Base-by-base conservation (phyloP, 2,329 filamentous ascomycete genomes). In the Arthroderma uncinatum region DNA sequence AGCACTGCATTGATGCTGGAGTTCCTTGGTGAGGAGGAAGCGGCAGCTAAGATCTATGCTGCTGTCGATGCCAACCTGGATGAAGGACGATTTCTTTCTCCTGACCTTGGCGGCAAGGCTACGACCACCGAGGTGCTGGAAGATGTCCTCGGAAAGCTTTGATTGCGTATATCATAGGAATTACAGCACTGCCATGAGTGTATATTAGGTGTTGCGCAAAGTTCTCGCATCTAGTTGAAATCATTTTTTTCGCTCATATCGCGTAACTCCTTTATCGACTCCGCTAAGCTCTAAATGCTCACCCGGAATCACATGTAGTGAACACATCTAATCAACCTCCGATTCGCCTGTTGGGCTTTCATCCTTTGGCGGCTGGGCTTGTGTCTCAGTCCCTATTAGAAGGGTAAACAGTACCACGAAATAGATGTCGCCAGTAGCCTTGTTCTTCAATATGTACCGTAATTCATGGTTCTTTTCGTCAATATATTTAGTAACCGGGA, bases 1-100 rank as follows among this genome's bases (percentile, higher is more conserved):
- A 93, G 87, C 73, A 86, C 90, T 14, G 93, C 87, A 34, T 79
- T 96, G 61, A 97, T 98, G 93, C 79, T 98, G 63, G 92, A 97
- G 78, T 98, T 97, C 74, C 78, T 97, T 62, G 84, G 89, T 62
- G 85, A 95, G 77, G 86, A 90, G 73, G 78, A 82, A 61, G 93
- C 93, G 19, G 93, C 93, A 34, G 89, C 87, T 30, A 84, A 79
- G 76, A 95, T 98, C 66, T 95, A 97, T 73, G 80, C 83, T 59
- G 93, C 93, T 21, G 90, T 97, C 23, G 93, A 98, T 73, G 90
- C 79, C 44, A 94, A 93, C 71, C 76, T 98, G 34, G 86, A 86
- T 70, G 90, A 93, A 68, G 91, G 84, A 60, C 85, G 80, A 75
- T 78, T 91, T 62, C 74, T 97, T 62, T 93, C 82, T 68, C 93